Base-by-base conservation (phyloP, 768 basidiomycete genomes). In the Tricholoma terreum region DNA sequence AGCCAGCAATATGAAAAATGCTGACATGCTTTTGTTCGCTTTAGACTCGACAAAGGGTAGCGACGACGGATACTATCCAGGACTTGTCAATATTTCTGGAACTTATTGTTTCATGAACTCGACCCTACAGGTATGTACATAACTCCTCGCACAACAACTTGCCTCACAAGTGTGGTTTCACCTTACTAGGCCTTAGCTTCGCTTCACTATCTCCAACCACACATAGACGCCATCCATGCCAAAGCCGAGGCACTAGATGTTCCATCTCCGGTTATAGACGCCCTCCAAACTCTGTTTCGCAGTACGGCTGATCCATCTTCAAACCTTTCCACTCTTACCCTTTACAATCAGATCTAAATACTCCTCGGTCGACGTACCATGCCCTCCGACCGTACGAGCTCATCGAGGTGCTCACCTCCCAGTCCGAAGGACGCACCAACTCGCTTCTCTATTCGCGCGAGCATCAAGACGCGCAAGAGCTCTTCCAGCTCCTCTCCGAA, bases 31-130 rank as follows among this genome's bases (percentile, higher is more conserved):
- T 14, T 19, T 27, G 24, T 19, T 30, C 22, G 50, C 49, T 61
- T 45, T 61, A 58, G 64, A 58, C 10, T 58, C 61, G 24, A 69
- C 69, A 46, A 62, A 57, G 14, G 52, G 51, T 45, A 59, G 70
- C n/a, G 71, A 75, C 24, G 73, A 79, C 14, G 77, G 80, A 19
- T 80, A 85, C 64, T 97, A 92, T 71, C 90, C 94, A 1, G 95
- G 95, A 0, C 86, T 98, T 50, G 90, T 97, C 67, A 98, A 98
- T 66, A 88, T 95, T 35, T 95, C 94, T 8, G 95, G 95, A 10
- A 96, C 94, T 52, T 91, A 96, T 62, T 98, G 96, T 68, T 98
- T 97, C 77, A 91, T 98, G 86, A 96, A 98, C 69, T 94, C 96
- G 11, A 94, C 94, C 2, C 76, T 98, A 9, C 96, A 98, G 83